Percentiles rank a stretch among this genome's conserved stretches.
Conservation (phyloP, 2,329 filamentous ascomycete genomes). For the Sclerotinia glacialis region DNA sequence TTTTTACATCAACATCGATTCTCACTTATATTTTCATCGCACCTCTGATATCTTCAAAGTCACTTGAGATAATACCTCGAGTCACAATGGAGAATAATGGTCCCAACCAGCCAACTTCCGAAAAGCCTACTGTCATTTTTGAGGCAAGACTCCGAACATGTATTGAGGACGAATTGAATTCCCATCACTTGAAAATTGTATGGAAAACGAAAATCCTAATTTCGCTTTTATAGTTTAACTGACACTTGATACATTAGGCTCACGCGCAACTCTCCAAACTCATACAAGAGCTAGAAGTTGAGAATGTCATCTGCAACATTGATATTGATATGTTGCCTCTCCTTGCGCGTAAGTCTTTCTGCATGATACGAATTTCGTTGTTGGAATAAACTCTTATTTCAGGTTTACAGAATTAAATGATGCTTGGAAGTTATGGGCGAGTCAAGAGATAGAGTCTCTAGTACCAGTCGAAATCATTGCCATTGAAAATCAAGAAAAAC, state of each 20-base stretch:
- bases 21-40: background rate
- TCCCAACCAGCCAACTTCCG: background rate
- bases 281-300: constrained; percentile 3
- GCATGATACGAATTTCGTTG: background rate
- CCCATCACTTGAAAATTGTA: background rate
- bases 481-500: background rate
- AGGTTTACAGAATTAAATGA: background rate
- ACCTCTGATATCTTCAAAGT: background rate
- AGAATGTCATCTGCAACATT: background rate
- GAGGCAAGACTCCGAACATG: background rate
- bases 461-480: background rate
- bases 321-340: constrained; percentile 9
- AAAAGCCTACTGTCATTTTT: constrained; percentile 6
- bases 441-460: background rate
- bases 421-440: background rate
- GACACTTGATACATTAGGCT: background rate
- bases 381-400: background rate
- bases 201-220: background rate
- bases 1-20: background rate
- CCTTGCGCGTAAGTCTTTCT: background rate
- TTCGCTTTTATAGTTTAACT: background rate
- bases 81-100: background rate
- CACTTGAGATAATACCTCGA: background rate
- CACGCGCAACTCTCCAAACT: background rate
- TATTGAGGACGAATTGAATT: background rate